Evolutionary conservation across 768 basidiomycete species (phyloP), one percentile per base, ranked within the genome.

Genomic region (Paxillus ammoniavirescens): DNA sequence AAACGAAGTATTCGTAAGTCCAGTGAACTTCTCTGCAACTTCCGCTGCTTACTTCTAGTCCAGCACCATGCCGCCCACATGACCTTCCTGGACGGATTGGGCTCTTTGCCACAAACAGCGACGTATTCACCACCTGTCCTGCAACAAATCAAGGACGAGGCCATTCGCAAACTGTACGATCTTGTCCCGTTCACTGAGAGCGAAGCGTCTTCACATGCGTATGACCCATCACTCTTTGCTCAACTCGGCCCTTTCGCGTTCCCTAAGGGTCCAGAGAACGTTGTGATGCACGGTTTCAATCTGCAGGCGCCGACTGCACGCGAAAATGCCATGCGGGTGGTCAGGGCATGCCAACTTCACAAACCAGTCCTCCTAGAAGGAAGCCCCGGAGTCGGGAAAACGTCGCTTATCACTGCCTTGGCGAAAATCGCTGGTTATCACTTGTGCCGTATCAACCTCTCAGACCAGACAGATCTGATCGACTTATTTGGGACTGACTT

Each of bases 351-450:
- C 55, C 97, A 98, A 68, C 75, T 98, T 4, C 63, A 73, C 3
- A 98, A 98, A 68, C 93, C 97, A 0, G 91, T 99, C 54, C 78
- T 99, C 12, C 78, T 99, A 8, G 97, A 99, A 66, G 97, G 97
- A 1, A 98, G 94, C 70, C 97, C 97, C 10, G 97, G 97, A 0
- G 97, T 98, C 13, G 97, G 97, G 3, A 99, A 99, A 73, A 98
- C 97, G 2, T 97, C 92, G 65, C 79, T 99, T 4, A 76, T 98
- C 47, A 79, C 86, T 15, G 96, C 97, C 8, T 76, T 99, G 10
- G 93, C 94, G 21, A 85, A 84, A 55, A 73, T 89, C 5, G 75
- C 86, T 37, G 92, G 93, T 15, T 83, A 93, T 65, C 72, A 78
- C 28, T 77, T 98, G 30, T 91, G 86, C 66, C 87, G 97, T 18